Conservation (phyloP, 352 stramenopile species). For the Thalassiosira hispida region DNA sequence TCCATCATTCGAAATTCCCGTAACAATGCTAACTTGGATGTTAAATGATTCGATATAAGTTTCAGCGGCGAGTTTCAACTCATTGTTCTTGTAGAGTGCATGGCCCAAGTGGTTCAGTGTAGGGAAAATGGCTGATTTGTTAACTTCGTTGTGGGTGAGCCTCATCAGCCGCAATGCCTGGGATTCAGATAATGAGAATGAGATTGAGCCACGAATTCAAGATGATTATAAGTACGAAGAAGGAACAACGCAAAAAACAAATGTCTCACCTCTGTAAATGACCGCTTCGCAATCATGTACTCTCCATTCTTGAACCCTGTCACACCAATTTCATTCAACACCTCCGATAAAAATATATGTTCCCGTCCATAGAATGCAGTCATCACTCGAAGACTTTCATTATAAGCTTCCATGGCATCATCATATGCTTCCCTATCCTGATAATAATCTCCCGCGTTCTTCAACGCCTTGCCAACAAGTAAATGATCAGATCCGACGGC, state of each 20-base stretch:
- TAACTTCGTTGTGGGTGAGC: conserved; percentile 27
- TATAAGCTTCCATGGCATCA: conserved; percentile 60
- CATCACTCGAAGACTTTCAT: conserved; percentile 56
- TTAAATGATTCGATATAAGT: conserved; percentile 63
- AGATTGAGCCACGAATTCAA: not conserved
- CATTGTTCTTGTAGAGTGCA: conserved; percentile 61
- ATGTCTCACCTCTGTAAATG: conserved; percentile 54
- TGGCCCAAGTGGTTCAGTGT: conserved; percentile 63
- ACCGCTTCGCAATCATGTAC: conserved; percentile 53
- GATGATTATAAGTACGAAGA: not conserved
- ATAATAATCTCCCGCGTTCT: conserved; percentile 57
- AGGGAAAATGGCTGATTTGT: conserved; percentile 50
- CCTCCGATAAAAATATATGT: conserved; percentile 52
- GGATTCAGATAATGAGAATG: conserved; percentile 5
- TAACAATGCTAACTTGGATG: conserved; percentile 59
- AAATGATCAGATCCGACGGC: conserved; percentile 50
- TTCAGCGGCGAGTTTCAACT: conserved; percentile 52
- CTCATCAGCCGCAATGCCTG: conserved; percentile 59
- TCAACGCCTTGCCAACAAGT: conserved; percentile 48
- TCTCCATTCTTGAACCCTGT: conserved; percentile 58
- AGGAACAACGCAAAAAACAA: not conserved
- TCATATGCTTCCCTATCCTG: conserved; percentile 42
- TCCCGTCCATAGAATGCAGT: conserved; percentile 50
- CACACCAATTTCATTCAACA: conserved; percentile 66
- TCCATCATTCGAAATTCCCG: conserved; percentile 35